Evolutionary conservation across 1,139 yeast species (phyloP).

Genomic region (Zygosaccharomyces sapae): DNA sequence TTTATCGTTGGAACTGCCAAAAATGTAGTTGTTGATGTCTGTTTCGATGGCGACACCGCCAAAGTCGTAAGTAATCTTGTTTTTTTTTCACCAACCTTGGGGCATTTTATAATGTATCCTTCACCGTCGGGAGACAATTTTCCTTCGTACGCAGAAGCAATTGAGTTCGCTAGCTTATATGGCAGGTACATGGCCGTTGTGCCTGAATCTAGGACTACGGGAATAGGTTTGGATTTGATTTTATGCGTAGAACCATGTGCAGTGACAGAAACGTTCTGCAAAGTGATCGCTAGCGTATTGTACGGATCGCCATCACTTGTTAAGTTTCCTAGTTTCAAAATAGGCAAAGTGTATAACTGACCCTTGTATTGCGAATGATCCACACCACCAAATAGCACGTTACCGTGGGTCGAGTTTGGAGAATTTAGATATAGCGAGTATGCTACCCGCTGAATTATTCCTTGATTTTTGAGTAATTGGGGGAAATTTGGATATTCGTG

Average conservation of each 20-base stretch:
- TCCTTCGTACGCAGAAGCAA: conserved; percentile 40
- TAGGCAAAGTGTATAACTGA: conserved; percentile 43
- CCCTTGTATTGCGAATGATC: conserved; percentile 53
- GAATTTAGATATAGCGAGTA: conserved; percentile 53
- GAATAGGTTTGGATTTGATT: conserved; percentile 25
- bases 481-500: conserved; percentile 49
- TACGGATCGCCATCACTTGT: conserved; percentile 33
- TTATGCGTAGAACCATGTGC: conserved; percentile 28
- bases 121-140: conserved; percentile 23
- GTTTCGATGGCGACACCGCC: conserved; percentile 47
- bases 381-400: conserved; percentile 54
- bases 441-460: conserved; percentile 47
- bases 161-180: conserved; percentile 33
- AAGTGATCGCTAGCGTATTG: conserved; percentile 45
- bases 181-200: conserved; percentile 58
- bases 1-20: too few relatives aligned
- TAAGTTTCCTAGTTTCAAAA: conserved; percentile 38
- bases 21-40: conserved; percentile 42
- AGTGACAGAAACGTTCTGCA: conserved; percentile 40
- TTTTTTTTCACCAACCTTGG: conserved; percentile 19
- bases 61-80: conserved; percentile 45
- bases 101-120: conserved; percentile 38
- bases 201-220: conserved; percentile 63
- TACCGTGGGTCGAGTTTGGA: conserved; percentile 39
- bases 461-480: conserved; percentile 46